Evolutionary conservation across 2,329 filamentous ascomycete species (phyloP).

Genomic region (Hysterium pulicare): DNA sequence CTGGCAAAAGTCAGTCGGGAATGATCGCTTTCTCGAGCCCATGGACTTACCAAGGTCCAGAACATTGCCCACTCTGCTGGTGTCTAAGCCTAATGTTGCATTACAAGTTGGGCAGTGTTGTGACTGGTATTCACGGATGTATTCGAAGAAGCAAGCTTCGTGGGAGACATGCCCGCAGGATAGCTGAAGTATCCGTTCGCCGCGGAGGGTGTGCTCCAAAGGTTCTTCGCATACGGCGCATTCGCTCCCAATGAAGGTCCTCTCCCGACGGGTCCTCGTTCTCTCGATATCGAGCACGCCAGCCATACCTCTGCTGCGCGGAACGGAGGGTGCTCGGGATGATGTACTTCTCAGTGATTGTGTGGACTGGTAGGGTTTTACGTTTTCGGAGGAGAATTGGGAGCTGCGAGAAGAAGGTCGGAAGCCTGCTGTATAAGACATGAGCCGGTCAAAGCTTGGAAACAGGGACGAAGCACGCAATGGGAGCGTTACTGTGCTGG

Average conservation of each 20-base stretch:
- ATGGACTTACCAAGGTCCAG: conserved; percentile 73
- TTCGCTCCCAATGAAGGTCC: conserved; percentile 91
- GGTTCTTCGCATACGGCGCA: conserved; percentile 97
- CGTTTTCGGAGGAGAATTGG: conserved; percentile 12
- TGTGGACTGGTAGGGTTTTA: conserved; percentile 2
- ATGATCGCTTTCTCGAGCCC: conserved; percentile 6
- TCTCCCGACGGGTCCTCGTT: conserved; percentile 75
- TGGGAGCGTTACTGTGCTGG: conserved; percentile 32
- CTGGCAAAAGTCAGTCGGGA: conserved; percentile 49
- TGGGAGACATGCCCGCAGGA: conserved; percentile 97
- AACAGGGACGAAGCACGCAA: conserved; percentile 25
- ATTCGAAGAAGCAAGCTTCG: conserved; percentile 98
- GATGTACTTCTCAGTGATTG: conserved; percentile 21
- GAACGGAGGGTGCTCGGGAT: conserved; percentile 24
- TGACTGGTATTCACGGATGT: conserved; percentile 89
- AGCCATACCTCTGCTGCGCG: conserved; percentile 50
- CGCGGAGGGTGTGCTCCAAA: conserved; percentile 88
- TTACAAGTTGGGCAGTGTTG: conserved; percentile 94
- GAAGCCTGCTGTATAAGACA: conserved; percentile 39
- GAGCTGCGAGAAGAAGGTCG: conserved; percentile 37
- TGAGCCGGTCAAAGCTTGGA: conserved; percentile 37
- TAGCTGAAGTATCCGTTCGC: conserved; percentile 91
- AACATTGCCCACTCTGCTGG: conserved; percentile 87
- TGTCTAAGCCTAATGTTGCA: conserved; percentile 86
- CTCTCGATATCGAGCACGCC: conserved; percentile 72